Conservation (phyloP, 805 yeast species). For the Zygoascus bituminiphila region DNA sequence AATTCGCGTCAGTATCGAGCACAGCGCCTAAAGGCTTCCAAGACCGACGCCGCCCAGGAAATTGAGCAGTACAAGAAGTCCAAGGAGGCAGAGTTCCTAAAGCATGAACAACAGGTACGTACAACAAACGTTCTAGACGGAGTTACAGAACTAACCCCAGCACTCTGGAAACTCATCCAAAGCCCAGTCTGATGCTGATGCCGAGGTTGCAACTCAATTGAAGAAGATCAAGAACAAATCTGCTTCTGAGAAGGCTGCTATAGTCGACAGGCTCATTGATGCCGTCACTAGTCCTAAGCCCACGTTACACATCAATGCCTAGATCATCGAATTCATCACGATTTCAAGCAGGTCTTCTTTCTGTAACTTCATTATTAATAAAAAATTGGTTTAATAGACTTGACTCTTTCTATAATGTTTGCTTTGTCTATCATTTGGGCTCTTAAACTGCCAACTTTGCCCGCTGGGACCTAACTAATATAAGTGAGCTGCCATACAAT, state of each 20-base stretch:
- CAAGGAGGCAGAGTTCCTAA: constrained; percentile 75
- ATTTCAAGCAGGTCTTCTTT: too few species aligned
- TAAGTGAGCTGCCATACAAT: too few species aligned
- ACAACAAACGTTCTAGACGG: neutral
- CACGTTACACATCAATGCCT: constrained; percentile 73
- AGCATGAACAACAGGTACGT: constrained; percentile 51
- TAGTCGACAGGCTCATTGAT: constrained; percentile 67
- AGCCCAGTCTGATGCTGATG: constrained; percentile 73
- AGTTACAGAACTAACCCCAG: constrained; percentile 19
- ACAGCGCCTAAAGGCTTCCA: constrained; percentile 85
- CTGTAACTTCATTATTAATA: too few species aligned
- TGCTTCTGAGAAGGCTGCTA: constrained; percentile 52
- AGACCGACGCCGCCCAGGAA: constrained; percentile 84
- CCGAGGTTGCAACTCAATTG: constrained; percentile 61
- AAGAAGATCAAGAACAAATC: constrained; percentile 59
- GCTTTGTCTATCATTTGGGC: too few species aligned
- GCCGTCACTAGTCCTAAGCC: constrained; percentile 77
- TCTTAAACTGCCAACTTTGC: too few species aligned
- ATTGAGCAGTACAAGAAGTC: constrained; percentile 75
- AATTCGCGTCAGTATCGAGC: constrained; percentile 89
- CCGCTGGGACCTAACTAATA: too few species aligned
- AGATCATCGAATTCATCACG: too few species aligned
- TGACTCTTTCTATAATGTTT: too few species aligned
- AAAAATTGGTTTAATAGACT: too few species aligned
- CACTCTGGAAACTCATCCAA: constrained; percentile 66